Evolutionary conservation across 1,139 yeast genomes (phyloP).

Genomic region (Geotrichum australiense): DNA sequence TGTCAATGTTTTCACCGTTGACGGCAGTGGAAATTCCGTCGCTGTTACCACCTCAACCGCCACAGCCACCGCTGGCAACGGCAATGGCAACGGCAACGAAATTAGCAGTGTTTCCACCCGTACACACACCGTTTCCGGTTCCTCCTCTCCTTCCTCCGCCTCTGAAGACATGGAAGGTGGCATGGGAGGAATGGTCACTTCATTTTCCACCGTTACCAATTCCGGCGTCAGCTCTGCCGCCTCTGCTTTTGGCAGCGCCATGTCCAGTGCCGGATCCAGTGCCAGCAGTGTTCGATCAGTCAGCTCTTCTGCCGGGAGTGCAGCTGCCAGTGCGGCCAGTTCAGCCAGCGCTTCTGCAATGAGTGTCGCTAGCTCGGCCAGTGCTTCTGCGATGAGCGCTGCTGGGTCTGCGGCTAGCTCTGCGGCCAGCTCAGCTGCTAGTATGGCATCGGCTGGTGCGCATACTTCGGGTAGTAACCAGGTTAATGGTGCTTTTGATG

Average conservation of each 20-base stretch:
- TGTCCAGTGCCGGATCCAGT: no score
- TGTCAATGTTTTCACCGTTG: neutral
- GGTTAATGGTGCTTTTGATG: neutral
- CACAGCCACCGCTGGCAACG: neutral
- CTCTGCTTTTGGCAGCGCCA: no score
- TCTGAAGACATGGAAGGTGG: neutral
- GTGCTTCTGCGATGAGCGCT: neutral
- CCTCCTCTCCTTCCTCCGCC: neutral
- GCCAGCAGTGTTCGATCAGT: neutral
- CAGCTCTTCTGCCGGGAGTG: neutral
- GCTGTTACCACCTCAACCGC: neutral
- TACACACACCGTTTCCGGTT: neutral
- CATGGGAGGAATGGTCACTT: neutral
- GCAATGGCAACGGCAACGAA: no score
- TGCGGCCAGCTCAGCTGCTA: slow-evolving; percentile 3
- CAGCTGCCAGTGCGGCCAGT: slow-evolving; percentile 1
- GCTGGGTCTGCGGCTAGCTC: slow-evolving; percentile 1
- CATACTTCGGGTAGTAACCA: neutral
- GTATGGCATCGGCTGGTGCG: neutral
- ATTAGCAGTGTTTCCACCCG: no score
- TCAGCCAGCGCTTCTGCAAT: neutral
- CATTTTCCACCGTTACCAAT: neutral
- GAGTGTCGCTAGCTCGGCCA: neutral
- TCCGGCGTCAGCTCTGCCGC: neutral
- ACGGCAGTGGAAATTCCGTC: neutral